Evolutionary conservation across 2,329 filamentous ascomycete species (phyloP).

Genomic region (Diaporthe longicolla): DNA sequence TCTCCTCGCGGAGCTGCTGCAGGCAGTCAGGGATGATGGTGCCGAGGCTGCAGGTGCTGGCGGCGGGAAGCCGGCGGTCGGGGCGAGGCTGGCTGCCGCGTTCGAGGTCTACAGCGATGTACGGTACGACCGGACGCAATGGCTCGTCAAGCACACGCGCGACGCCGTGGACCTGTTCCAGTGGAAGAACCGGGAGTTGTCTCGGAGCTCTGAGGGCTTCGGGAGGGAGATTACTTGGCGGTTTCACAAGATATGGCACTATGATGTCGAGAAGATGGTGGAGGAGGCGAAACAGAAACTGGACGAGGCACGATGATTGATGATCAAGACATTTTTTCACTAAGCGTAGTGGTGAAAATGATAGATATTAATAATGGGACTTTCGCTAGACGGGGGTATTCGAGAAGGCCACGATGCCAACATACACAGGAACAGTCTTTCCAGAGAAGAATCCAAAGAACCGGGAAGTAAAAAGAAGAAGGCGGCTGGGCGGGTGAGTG

Average conservation of each 20-base stretch:
- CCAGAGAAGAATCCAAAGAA: background rate
- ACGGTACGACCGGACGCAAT: constrained; percentile 58
- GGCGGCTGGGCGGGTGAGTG: no score
- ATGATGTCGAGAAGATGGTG: constrained; percentile 54
- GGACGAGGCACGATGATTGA: background rate
- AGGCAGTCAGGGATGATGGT: background rate
- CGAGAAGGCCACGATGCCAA: constrained; percentile 19
- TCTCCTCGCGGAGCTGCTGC: constrained; percentile 56
- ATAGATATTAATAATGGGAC: background rate
- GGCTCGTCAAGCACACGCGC: constrained; percentile 57
- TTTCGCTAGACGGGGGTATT: constrained; percentile 39
- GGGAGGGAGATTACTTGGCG: constrained; percentile 54
- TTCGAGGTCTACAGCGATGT: constrained; percentile 56
- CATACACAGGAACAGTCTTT: background rate
- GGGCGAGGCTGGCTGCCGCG: constrained; percentile 45
- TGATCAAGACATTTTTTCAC: background rate
- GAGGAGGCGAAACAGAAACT: constrained; percentile 39
- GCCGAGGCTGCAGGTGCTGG: background rate
- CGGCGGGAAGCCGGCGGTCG: background rate
- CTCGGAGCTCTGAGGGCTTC: constrained; percentile 54
- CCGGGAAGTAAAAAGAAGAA: background rate
- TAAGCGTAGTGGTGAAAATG: background rate
- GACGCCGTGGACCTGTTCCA: constrained; percentile 57
- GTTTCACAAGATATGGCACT: constrained; percentile 56
- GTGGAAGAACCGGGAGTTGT: constrained; percentile 50